Evolutionary conservation across 768 basidiomycete genomes (phyloP).

Genomic region (Lactarius quietus): DNA sequence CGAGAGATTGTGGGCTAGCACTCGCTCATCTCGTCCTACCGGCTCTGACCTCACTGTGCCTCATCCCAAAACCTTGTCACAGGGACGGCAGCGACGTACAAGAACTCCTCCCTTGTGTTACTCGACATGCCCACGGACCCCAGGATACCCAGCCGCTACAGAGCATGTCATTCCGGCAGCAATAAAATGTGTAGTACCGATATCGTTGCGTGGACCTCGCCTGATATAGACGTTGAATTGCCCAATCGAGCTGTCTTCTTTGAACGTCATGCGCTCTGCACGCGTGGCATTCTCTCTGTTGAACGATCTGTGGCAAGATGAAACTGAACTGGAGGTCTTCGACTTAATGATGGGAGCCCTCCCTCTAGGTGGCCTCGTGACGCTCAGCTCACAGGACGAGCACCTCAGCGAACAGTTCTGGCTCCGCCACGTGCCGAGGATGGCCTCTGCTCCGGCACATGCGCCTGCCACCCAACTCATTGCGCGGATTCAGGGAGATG

Average conservation of each 20-base stretch:
- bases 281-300: not conserved
- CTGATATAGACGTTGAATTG: not conserved
- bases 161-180: not conserved
- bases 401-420: no score
- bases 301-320: not conserved
- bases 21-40: slow-evolving; percentile 3
- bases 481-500: not conserved
- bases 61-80: not conserved
- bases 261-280: not conserved
- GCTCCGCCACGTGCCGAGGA: no score
- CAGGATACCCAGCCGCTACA: no score
- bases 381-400: not conserved
- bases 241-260: not conserved
- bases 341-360: no score
- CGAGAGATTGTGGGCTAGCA: no score
- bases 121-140: no score
- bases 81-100: not conserved
- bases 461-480: not conserved
- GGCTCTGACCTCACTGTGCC: not conserved
- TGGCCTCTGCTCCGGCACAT: not conserved
- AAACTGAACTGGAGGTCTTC: no score
- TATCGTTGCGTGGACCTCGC: not conserved
- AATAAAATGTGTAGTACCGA: no score
- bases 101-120: no score
- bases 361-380: no score